Base-by-base conservation (phyloP, 495 filamentous ascomycete genomes). In the Tuber calosporum region DNA sequence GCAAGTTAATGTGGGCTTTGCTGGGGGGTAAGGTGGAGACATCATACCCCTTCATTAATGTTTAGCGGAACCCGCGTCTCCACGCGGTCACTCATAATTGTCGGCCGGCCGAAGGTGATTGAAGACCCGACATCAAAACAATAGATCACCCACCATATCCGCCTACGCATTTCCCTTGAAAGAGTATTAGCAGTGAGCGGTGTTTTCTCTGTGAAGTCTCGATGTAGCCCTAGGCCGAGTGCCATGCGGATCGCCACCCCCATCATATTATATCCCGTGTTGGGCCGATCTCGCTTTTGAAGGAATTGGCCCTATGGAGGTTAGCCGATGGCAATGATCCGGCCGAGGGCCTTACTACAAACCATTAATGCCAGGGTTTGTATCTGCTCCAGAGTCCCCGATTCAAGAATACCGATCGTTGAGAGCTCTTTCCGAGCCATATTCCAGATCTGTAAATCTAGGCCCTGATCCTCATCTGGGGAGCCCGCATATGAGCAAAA, bases 261-360 rank as follows among this genome's bases (percentile, higher is more conserved):
- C 30, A 83, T 72, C 66, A 83, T 79, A 73, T 84, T 88, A 82
- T 86, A 88, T 15, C 86, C 86, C 0, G 86, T 86, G 72, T 88
- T 88, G 19, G 86, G 87, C 72, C 87, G 86, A 75, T 87, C 84
- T 39, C 86, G 81, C 76, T 88, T 88, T 78, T 88, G 86, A 3
- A 84, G 83, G 78, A 86, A 86, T 71, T 88, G 86, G 68, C 86
- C 86, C 77, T 87, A 75, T 71, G 73, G 71, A 80, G 2, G 66
- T 70, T 38, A 70, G 69, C 73, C 72, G 58, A 53, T 69, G 69
- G 20, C 53, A 58, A 69, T 74, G 53, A 42, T 40, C 13, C 41
- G n/a, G 53, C 19, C n/a, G 45, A 38, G 71, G 30, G 37, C 15
- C 43, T 26, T 70, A 70, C 48, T 76, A 72, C 68, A 77, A 74